A percentile compares a stretch with the other conserved stretches of the same genome.
Evolutionary conservation across 1,139 yeast species (phyloP).

Genomic region (Pichia sp.): DNA sequence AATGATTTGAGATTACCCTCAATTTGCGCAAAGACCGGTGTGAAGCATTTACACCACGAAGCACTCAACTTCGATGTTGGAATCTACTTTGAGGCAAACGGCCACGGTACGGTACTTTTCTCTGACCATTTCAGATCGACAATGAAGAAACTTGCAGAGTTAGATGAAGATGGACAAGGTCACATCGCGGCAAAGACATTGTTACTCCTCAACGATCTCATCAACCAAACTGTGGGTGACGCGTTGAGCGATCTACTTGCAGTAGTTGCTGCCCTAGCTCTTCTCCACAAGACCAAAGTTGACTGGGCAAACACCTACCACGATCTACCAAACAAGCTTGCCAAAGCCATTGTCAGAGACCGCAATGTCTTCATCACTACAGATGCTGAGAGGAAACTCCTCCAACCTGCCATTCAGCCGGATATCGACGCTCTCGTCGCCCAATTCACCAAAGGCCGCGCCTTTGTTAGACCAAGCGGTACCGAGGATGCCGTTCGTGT

Average conservation of each 20-base stretch:
- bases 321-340: slow-evolving; percentile 81
- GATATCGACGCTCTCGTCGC: slow-evolving; percentile 61
- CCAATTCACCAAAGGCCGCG: slow-evolving; percentile 50
- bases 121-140: slow-evolving; percentile 45
- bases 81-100: slow-evolving; percentile 95
- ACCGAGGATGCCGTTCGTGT: slow-evolving; percentile 97
- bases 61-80: slow-evolving; percentile 85
- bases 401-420: slow-evolving; percentile 65
- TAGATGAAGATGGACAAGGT: too few species aligned
- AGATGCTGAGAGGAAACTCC: slow-evolving; percentile 80
- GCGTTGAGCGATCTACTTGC: slow-evolving; percentile 85
- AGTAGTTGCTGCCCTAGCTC: slow-evolving; percentile 57
- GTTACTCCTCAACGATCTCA: slow-evolving; percentile 37
- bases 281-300: slow-evolving; percentile 37
- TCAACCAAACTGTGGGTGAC: slow-evolving; percentile 97
- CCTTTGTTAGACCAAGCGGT: slow-evolving; percentile 96
- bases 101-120: slow-evolving; percentile 96
- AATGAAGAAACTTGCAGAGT: slow-evolving; percentile 18
- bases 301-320: slow-evolving; percentile 74
- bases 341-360: slow-evolving; percentile 78
- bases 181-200: slow-evolving; percentile 28
- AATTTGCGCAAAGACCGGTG: slow-evolving; percentile 91
- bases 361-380: slow-evolving; percentile 75
- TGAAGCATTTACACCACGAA: slow-evolving; percentile 85
- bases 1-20: slow-evolving; percentile 67